Evolutionary conservation across 2,329 filamentous ascomycete genomes (phyloP).

Genomic region (Fusarium metavorans): DNA sequence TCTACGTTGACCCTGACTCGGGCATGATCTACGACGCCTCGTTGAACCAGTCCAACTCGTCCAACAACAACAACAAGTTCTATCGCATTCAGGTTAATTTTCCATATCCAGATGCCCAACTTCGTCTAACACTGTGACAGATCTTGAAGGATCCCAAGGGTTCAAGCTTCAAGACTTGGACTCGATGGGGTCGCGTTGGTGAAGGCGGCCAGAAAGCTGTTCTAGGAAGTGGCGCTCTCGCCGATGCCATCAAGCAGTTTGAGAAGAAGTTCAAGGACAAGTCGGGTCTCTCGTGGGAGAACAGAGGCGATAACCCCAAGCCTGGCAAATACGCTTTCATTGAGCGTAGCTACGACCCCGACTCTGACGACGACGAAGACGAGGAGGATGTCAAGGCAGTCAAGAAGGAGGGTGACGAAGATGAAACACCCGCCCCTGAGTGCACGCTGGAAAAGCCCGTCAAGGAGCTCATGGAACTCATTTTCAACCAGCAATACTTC

Average conservation of each 20-base stretch:
- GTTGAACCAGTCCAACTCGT: conserved; percentile 81
- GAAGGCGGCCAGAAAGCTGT: conserved; percentile 64
- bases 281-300: conserved; percentile 67
- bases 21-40: conserved; percentile 82
- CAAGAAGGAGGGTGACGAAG: conserved; percentile 53
- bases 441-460: conserved; percentile 71
- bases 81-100: conserved; percentile 75
- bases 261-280: conserved; percentile 74
- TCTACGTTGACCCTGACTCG: conserved; percentile 72
- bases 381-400: conserved; percentile 46
- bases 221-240: conserved; percentile 57
- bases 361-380: conserved; percentile 69
- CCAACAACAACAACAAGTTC: conserved; percentile 85
- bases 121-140: conserved; percentile 45
- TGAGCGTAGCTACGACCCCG: conserved; percentile 80
- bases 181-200: conserved; percentile 83
- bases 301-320: conserved; percentile 68
- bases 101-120: background rate
- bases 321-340: conserved; percentile 82
- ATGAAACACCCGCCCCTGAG: conserved; percentile 53
- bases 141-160: conserved; percentile 55
- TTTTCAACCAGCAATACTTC: conserved; percentile 85
- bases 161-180: conserved; percentile 72
- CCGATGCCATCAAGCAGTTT: conserved; percentile 62
- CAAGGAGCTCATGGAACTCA: conserved; percentile 80